A percentile compares a stretch with the other conserved stretches of the same genome.
These are phyloP conservation scores for Ophiostoma perfectum DNA, from an alignment of 2,329 filamentous ascomycete genomes.

Conservation along the genomic window DNA sequence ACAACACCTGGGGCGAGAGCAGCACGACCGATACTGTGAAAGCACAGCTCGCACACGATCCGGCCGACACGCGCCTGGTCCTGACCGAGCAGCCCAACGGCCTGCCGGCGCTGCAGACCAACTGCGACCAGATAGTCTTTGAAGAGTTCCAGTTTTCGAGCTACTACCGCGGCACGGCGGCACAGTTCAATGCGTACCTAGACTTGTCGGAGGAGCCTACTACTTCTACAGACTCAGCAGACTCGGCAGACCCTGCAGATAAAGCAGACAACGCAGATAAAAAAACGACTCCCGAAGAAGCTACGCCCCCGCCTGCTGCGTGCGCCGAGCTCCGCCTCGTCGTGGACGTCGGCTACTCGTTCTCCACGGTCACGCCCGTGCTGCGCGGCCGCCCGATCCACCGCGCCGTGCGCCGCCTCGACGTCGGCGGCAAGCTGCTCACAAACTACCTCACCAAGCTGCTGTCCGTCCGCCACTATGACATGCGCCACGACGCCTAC, in stretches of 20 bases:
- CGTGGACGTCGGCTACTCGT: conserved; percentile 87
- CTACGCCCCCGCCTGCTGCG: no score
- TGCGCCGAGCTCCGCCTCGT: conserved; percentile 71
- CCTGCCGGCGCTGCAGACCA: conserved; percentile 72
- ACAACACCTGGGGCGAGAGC: conserved; percentile 64
- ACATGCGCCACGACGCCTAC: conserved; percentile 89
- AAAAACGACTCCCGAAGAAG: conserved; percentile 28
- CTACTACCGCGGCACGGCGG: conserved; percentile 69
- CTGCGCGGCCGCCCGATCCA: conserved; percentile 77
- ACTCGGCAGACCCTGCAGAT: conserved; percentile 44
- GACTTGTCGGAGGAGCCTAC: conserved; percentile 37
- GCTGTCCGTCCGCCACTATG: conserved; percentile 85
- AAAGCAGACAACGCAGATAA: no score
- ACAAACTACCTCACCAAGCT: conserved; percentile 90
- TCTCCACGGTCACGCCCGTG: conserved; percentile 84
- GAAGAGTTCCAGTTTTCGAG: conserved; percentile 92
- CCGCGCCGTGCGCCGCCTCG: conserved; percentile 73
- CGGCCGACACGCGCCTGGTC: conserved; percentile 74
- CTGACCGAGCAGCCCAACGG: conserved; percentile 83
- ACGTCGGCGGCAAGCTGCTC: conserved; percentile 86
- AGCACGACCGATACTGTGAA: not conserved
- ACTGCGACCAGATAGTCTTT: conserved; percentile 95
- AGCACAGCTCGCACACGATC: conserved; percentile 60
- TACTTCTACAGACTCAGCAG: not conserved
- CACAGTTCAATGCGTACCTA: conserved; percentile 75